phyloP scores from a whole-genome alignment of 306 rosid species.

The Malus orientalis region DNA sequence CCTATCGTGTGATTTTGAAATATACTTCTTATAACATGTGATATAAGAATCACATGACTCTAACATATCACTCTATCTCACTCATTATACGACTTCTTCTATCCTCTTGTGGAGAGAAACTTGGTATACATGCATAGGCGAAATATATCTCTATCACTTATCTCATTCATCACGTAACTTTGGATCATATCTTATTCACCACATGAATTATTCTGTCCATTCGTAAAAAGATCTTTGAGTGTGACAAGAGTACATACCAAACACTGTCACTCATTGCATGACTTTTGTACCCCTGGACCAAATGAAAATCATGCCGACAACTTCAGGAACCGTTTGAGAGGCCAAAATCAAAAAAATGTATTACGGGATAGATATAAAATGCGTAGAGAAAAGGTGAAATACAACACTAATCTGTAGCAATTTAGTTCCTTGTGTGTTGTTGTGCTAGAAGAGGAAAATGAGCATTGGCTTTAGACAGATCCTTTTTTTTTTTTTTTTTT shows the following conservation, averaged over 20 bases:
- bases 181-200: background rate
- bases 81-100: no score
- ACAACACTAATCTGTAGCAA: background rate
- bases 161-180: background rate
- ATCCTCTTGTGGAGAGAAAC: background rate
- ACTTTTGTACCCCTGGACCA: no score
- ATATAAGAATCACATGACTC: no score
- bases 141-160: background rate
- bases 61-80: no score
- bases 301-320: background rate
- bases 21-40: no score
- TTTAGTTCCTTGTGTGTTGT: background rate
- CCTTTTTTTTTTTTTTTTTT: background rate
- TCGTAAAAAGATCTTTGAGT: no score
- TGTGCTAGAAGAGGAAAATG: background rate
- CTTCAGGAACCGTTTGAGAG: background rate
- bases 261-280: no score
- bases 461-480: background rate
- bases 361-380: background rate
- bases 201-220: fast-evolving
- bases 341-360: background rate
- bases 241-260: no score
- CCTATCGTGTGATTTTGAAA: background rate
- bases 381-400: background rate
- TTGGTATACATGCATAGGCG: no score